Percentiles rank a stretch among this genome's conserved stretches.
Evolutionary conservation across 2,329 filamentous ascomycete genomes (phyloP).

Genomic region (Trichoderma atrobrunneum): DNA sequence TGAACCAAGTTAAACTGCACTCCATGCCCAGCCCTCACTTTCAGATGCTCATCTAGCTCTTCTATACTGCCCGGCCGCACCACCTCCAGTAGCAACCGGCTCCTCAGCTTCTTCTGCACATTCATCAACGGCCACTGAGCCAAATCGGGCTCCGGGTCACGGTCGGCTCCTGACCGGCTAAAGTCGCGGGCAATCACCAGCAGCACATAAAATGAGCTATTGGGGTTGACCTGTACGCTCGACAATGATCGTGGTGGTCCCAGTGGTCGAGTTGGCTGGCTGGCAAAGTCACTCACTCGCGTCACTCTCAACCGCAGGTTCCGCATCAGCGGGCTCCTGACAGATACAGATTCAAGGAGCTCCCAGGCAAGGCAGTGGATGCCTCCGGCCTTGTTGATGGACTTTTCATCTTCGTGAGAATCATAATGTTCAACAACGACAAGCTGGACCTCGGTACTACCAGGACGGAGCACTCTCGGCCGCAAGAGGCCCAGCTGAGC

Average conservation of each 20-base stretch:
- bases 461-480: slow-evolving; percentile 17
- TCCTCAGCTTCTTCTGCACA: slow-evolving; percentile 28
- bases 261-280: slow-evolving; percentile 9
- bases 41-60: slow-evolving; percentile 27
- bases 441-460: slow-evolving; percentile 24
- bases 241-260: slow-evolving; percentile 21
- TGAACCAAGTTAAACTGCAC: slow-evolving; percentile 29
- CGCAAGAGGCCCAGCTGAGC: slow-evolving; percentile 22
- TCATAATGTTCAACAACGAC: slow-evolving; percentile 29
- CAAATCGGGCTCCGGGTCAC: slow-evolving; percentile 31
- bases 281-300: slow-evolving; percentile 27
- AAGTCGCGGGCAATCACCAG: slow-evolving; percentile 31
- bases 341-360: slow-evolving; percentile 27
- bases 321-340: slow-evolving; percentile 21
- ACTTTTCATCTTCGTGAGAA: slow-evolving; percentile 4
- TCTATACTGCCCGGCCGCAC: slow-evolving; percentile 28
- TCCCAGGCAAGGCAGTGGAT: slow-evolving; percentile 32
- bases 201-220: slow-evolving; percentile 26
- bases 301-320: slow-evolving; percentile 27
- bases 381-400: neutral
- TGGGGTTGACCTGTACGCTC: slow-evolving; percentile 23
- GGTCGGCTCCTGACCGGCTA: slow-evolving; percentile 25
- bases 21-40: slow-evolving; percentile 23
- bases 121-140: slow-evolving; percentile 32
- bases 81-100: slow-evolving; percentile 27